These are phyloP conservation scores for Saposhnikovia divaricata DNA, from an alignment of 129 eudicot genomes.

Conservation along the genomic window DNA sequence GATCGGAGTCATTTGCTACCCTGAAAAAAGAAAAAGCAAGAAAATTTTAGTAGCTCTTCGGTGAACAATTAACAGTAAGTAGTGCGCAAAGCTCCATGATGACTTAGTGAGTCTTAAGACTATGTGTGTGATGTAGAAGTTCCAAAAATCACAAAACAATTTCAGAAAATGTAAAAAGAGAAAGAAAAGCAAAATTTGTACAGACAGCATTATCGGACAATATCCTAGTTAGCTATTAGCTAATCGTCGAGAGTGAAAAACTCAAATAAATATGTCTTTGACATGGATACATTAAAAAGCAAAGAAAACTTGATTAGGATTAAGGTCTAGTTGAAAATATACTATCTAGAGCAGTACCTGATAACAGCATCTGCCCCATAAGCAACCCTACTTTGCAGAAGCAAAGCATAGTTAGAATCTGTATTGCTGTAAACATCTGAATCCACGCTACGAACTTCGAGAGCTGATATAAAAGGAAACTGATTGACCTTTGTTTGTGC, in stretches of 20 bases:
- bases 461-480: conserved; percentile 52
- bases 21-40: not conserved
- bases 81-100: not conserved
- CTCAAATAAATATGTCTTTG: too few relatives aligned
- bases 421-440: conserved; percentile 27
- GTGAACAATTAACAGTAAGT: not conserved
- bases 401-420: conserved; percentile 25
- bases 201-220: too few relatives aligned
- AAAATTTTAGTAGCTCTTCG: conserved; percentile 12
- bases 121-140: too few relatives aligned
- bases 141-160: too few relatives aligned
- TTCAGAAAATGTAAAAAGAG: too few relatives aligned
- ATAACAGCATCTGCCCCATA: conserved; percentile 24
- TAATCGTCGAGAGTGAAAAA: too few relatives aligned
- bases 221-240: too few relatives aligned
- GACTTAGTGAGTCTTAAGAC: not conserved
- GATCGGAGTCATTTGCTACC: conserved; percentile 34
- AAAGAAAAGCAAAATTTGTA: not conserved
- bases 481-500: conserved; percentile 39
- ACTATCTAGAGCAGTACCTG: not conserved
- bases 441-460: conserved; percentile 41
- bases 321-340: not conserved
- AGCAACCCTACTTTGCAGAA: conserved; percentile 30
- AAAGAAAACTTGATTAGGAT: too few relatives aligned
- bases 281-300: too few relatives aligned